Conservation (phyloP, 768 basidiomycete species). For the Paxillus rubicundulus region DNA sequence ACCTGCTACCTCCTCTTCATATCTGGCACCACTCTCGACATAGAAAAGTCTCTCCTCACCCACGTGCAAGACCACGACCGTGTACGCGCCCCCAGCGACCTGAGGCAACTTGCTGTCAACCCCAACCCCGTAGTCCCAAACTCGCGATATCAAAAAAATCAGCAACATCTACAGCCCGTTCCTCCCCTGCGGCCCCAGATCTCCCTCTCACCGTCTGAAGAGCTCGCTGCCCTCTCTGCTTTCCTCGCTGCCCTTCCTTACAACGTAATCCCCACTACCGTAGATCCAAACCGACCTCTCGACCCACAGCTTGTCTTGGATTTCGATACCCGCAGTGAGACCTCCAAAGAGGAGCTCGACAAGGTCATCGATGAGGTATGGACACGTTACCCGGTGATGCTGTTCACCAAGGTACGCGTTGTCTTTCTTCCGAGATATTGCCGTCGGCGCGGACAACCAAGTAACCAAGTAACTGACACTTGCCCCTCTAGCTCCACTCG, state of each 20-base stretch:
- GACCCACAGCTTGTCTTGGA: constrained; percentile 82
- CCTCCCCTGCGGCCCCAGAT: constrained; percentile 38
- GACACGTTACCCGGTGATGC: constrained; percentile 68
- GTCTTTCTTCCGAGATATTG: constrained; percentile 3
- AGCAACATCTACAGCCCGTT: constrained; percentile 6
- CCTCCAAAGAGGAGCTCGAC: constrained; percentile 58
- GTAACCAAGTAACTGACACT: no score
- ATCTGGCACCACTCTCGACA: constrained; percentile 40
- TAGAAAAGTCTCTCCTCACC: constrained; percentile 35
- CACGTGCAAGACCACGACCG: constrained; percentile 14
- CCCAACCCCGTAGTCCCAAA: constrained; percentile 19
- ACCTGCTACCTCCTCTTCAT: constrained; percentile 57
- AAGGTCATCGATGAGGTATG: constrained; percentile 65
- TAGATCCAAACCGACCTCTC: constrained; percentile 63
- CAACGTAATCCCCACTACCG: constrained; percentile 65
- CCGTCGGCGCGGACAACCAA: constrained; percentile 1
- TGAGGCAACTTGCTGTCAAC: constrained; percentile 31
- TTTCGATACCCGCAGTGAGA: constrained; percentile 70
- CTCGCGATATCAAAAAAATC: constrained; percentile 21
- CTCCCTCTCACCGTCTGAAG: constrained; percentile 50
- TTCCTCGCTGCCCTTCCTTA: constrained; percentile 73
- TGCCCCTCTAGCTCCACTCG: constrained; percentile 51
- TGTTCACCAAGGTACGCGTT: constrained; percentile 64
- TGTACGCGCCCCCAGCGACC: background rate
- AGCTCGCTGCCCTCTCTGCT: constrained; percentile 71